Percentiles rank a stretch among this genome's conserved stretches.
Evolutionary conservation across 2,329 filamentous ascomycete species (phyloP).

Genomic region (Colletotrichum sp.): DNA sequence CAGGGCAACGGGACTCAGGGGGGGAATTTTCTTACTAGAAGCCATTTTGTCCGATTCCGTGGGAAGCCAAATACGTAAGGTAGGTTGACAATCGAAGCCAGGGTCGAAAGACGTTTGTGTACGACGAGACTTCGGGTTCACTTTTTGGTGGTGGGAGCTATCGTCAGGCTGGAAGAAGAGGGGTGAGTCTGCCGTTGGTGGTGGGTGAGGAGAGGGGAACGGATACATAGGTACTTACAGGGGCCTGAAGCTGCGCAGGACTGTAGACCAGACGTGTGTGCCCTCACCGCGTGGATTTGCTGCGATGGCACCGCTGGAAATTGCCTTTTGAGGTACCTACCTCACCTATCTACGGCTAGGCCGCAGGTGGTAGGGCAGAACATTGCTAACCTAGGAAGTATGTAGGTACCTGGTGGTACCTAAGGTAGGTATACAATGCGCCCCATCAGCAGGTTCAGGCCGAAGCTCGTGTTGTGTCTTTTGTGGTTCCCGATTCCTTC

Average conservation of each 20-base stretch:
- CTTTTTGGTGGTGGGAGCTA: slow-evolving; percentile 10
- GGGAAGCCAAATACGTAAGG: neutral
- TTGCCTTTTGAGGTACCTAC: neutral
- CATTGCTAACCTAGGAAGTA: neutral
- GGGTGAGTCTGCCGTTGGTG: neutral
- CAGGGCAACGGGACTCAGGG: neutral
- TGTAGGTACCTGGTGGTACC: neutral
- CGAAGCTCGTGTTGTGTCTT: neutral
- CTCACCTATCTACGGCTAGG: neutral
- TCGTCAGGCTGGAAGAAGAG: slow-evolving; percentile 12
- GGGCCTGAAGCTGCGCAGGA: neutral
- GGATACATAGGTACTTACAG: neutral
- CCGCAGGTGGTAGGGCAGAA: neutral
- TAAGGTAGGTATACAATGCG: neutral
- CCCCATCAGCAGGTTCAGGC: neutral
- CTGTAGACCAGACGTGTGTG: neutral
- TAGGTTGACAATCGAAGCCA: neutral
- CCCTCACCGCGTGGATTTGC: neutral
- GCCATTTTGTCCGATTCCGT: slow-evolving; percentile 18
- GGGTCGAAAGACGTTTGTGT: neutral
- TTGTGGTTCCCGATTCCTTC: no score
- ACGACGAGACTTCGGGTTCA: neutral
- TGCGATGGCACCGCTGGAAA: neutral
- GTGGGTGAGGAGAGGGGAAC: neutral
- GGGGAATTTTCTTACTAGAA: neutral